These are phyloP conservation scores for Phialemoniopsis sp. DNA, from an alignment of 2,329 filamentous ascomycete species.

Conservation along the genomic window DNA sequence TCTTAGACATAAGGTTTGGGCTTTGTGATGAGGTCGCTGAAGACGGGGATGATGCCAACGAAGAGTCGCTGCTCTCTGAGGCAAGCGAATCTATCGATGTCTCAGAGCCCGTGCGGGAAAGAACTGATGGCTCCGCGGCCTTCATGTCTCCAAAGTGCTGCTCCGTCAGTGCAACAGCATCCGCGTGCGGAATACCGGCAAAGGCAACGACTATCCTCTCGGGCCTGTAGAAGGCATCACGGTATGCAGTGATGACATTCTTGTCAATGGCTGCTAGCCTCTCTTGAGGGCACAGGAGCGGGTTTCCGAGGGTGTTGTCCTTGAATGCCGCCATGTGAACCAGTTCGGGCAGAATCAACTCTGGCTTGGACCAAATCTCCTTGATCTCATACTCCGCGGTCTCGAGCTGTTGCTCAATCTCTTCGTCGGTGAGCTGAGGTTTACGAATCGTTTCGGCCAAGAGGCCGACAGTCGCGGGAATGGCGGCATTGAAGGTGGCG, in stretches of 20 bases:
- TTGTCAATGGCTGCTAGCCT: slow-evolving; percentile 71
- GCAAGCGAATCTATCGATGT: slow-evolving; percentile 41
- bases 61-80: slow-evolving; percentile 25
- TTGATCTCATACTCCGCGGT: slow-evolving; percentile 94
- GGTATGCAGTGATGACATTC: slow-evolving; percentile 70
- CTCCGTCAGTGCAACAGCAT: slow-evolving; percentile 76
- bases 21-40: slow-evolving; percentile 20
- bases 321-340: slow-evolving; percentile 95
- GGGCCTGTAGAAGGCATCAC: slow-evolving; percentile 79
- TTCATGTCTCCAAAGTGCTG: slow-evolving; percentile 92
- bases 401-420: slow-evolving; percentile 81
- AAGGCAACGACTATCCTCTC: slow-evolving; percentile 94
- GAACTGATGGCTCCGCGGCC: slow-evolving; percentile 38
- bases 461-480: slow-evolving; percentile 75
- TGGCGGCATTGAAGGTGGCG: slow-evolving; percentile 92
- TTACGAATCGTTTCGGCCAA: slow-evolving; percentile 92
- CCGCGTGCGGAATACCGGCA: slow-evolving; percentile 79
- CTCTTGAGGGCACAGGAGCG: slow-evolving; percentile 85
- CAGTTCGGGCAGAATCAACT: slow-evolving; percentile 90
- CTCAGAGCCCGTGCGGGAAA: slow-evolving; percentile 56
- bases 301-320: slow-evolving; percentile 93
- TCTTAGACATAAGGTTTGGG: slow-evolving; percentile 62
- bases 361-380: slow-evolving; percentile 97
- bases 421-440: slow-evolving; percentile 77
- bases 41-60: slow-evolving; percentile 23